These are phyloP conservation scores for Scedosporium apiospermum DNA, from an alignment of 2,329 filamentous ascomycete genomes.

Conservation along the genomic window DNA sequence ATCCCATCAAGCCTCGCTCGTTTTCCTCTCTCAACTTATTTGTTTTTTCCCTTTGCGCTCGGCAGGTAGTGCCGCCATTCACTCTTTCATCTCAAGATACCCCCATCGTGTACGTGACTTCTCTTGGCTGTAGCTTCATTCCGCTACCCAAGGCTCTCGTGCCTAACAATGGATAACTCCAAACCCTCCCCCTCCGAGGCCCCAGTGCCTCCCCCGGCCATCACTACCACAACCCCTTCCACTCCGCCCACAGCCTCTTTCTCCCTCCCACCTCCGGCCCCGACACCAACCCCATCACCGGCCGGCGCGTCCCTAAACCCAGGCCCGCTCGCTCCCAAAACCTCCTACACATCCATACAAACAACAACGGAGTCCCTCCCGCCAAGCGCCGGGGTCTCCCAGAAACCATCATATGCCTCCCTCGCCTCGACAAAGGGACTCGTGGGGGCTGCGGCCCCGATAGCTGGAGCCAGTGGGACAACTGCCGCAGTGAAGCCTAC, in stretches of 20 bases:
- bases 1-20: not conserved
- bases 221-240: not conserved
- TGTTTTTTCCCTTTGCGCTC: not conserved
- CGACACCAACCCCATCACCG: not conserved
- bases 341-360: conserved; percentile 3
- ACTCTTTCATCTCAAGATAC: not conserved
- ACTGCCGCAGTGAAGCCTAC: not conserved
- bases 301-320: not conserved
- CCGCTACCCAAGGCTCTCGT: not conserved
- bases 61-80: not conserved
- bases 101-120: not conserved
- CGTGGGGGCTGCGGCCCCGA: conserved; percentile 2
- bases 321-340: not conserved
- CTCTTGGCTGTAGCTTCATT: no score
- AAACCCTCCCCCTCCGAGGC: not conserved
- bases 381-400: not conserved
- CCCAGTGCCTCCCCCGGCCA: not conserved
- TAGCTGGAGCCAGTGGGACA: not conserved
- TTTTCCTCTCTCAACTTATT: no score
- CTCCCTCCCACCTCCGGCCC: not conserved
- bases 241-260: not conserved
- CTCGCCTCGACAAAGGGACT: conserved; percentile 5
- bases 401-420: conserved; percentile 6
- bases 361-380: not conserved
- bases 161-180: not conserved